These are phyloP conservation scores for Aspergillus egyptiacus DNA, from an alignment of 495 filamentous ascomycete genomes.

Conservation along the genomic window DNA sequence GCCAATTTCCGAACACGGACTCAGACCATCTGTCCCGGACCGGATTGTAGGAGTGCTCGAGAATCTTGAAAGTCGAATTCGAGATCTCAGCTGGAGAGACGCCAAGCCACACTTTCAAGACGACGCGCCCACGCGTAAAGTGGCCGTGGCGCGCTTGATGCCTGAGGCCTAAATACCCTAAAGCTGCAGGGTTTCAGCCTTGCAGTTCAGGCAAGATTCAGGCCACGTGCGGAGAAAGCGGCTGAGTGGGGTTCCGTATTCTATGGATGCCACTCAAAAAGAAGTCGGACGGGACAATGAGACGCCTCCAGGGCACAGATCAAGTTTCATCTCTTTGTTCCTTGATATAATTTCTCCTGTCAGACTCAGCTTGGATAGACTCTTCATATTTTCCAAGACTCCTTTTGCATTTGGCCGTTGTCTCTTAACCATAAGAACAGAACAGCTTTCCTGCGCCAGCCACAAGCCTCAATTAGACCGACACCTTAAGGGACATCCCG, in stretches of 20 bases:
- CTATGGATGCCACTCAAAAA: conserved; percentile 1
- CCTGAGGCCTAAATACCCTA: too few species aligned
- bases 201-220: background rate
- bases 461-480: background rate
- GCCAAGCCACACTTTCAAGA: conserved; percentile 23
- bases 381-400: background rate
- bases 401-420: background rate
- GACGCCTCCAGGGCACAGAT: background rate
- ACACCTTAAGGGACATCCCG: background rate
- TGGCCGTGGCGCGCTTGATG: conserved; percentile 25
- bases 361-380: background rate
- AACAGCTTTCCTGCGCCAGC: background rate
- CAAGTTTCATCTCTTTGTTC: background rate
- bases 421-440: background rate
- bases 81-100: conserved; percentile 12
- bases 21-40: conserved; percentile 19
- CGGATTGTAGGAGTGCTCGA: conserved; percentile 9
- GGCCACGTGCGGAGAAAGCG: conserved; percentile 4
- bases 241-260: conserved; percentile 15
- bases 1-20: conserved; percentile 14
- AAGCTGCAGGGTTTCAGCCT: background rate
- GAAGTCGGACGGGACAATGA: conserved; percentile 1
- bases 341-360: background rate
- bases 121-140: conserved; percentile 40
- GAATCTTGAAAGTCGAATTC: conserved; percentile 10